A percentile compares a stretch with the other conserved stretches of the same genome.
These are phyloP conservation scores for Sextonia rubra DNA, from an alignment of 164 flowering plant species.

Conservation along the genomic window DNA sequence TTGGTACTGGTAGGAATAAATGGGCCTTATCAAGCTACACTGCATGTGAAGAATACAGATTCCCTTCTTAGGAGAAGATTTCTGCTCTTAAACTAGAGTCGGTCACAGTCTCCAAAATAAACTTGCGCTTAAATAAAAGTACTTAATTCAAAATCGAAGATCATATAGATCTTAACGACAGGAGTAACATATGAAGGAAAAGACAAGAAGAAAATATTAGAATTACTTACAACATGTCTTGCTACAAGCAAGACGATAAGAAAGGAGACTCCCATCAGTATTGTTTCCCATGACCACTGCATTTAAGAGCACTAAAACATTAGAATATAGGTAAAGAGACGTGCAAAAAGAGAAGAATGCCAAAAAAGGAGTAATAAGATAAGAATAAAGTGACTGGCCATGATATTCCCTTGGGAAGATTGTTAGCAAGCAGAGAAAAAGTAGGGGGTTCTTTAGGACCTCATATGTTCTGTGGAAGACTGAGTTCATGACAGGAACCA, in stretches of 20 bases:
- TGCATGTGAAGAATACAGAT: conserved; percentile 45
- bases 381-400: too few relatives aligned
- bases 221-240: conserved; percentile 41
- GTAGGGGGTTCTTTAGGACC: conserved; percentile 30
- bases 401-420: too few relatives aligned
- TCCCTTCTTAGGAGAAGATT: too few relatives aligned
- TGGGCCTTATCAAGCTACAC: not conserved
- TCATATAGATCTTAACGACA: conserved; percentile 24
- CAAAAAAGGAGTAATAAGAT: conserved; percentile 1
- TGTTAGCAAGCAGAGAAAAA: too few relatives aligned
- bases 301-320: not conserved
- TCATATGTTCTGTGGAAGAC: conserved; percentile 43
- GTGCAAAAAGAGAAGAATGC: not conserved
- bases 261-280: conserved; percentile 47
- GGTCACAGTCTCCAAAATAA: too few relatives aligned
- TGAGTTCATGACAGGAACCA: conserved; percentile 47
- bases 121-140: too few relatives aligned
- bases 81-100: too few relatives aligned
- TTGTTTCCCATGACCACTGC: conserved; percentile 75
- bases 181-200: too few relatives aligned
- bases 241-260: conserved; percentile 60
- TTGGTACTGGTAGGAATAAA: too few relatives aligned
- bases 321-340: not conserved
- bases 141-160: conserved; percentile 25
- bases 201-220: conserved; percentile 29